These are phyloP conservation scores for Pulveroboletus sp. DNA, from an alignment of 768 basidiomycete species.

Conservation along the genomic window DNA sequence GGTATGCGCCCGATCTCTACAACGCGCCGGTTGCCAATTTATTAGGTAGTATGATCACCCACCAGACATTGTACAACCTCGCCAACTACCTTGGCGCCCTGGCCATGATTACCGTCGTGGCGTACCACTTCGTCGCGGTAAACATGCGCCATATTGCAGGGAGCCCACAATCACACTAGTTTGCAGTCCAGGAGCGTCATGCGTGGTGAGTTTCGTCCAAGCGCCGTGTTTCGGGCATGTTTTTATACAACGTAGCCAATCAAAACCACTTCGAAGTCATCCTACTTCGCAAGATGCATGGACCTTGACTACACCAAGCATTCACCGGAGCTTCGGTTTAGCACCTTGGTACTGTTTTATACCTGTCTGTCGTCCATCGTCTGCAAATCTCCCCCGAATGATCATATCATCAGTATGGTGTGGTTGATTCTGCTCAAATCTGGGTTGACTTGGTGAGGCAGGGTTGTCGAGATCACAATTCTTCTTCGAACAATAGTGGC, in stretches of 20 bases:
- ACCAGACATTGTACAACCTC: constrained; percentile 74
- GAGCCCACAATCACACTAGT: constrained; percentile 9
- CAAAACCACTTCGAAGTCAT: too few species aligned
- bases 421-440: constrained; percentile 19
- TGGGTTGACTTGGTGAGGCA: background rate
- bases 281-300: too few species aligned
- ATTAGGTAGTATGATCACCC: constrained; percentile 61
- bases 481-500: constrained; percentile 17
- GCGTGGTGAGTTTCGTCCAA: constrained; percentile 7
- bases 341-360: constrained; percentile 16
- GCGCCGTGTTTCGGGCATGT: too few species aligned
- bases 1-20: constrained; percentile 10
- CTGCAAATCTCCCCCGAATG: constrained; percentile 13
- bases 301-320: too few species aligned
- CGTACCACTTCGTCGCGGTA: constrained; percentile 88
- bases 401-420: constrained; percentile 9
- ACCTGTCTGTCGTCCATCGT: constrained; percentile 1
- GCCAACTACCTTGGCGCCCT: constrained; percentile 80
- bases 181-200: background rate
- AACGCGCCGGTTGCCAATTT: background rate
- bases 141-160: constrained; percentile 54
- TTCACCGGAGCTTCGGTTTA: constrained; percentile 12
- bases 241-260: too few species aligned
- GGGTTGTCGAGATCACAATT: background rate
- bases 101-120: constrained; percentile 84